These are phyloP conservation scores for Shiraia sp. DNA, from an alignment of 2,329 filamentous ascomycete genomes.

Conservation along the genomic window DNA sequence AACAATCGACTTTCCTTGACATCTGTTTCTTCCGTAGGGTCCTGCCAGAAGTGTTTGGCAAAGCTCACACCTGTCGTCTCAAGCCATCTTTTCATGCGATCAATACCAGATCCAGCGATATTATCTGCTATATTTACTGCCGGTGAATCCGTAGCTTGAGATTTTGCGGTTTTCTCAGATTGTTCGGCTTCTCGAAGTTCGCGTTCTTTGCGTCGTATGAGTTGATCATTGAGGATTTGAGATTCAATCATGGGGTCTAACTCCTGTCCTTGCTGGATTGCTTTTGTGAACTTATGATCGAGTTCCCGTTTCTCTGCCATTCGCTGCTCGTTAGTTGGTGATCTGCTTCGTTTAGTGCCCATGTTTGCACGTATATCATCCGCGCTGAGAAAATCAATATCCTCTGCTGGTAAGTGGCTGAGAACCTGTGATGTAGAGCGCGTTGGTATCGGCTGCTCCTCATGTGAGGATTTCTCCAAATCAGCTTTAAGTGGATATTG, in stretches of 20 bases:
- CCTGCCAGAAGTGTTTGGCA: slow-evolving; percentile 37
- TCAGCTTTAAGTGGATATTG: not conserved
- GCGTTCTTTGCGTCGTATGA: slow-evolving; percentile 30
- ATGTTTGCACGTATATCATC: slow-evolving; percentile 49
- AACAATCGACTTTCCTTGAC: slow-evolving; percentile 21
- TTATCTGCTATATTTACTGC: not conserved
- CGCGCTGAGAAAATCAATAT: slow-evolving; percentile 49
- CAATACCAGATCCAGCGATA: slow-evolving; percentile 28
- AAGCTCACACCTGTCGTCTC: slow-evolving; percentile 29
- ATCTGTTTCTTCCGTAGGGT: slow-evolving; percentile 33
- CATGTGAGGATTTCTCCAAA: not conserved
- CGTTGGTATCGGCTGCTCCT: not conserved
- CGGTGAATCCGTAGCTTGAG: not conserved
- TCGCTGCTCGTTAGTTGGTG: slow-evolving; percentile 13
- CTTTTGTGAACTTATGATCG: slow-evolving; percentile 30
- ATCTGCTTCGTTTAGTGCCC: slow-evolving; percentile 27
- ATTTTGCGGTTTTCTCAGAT: not conserved
- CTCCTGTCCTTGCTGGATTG: slow-evolving; percentile 9
- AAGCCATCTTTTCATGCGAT: slow-evolving; percentile 36
- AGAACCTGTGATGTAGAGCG: slow-evolving; percentile 34
- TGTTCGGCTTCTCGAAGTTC: slow-evolving; percentile 13
- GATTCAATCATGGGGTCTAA: slow-evolving; percentile 29
- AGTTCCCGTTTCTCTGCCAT: slow-evolving; percentile 25
- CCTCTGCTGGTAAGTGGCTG: slow-evolving; percentile 39
- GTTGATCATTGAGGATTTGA: slow-evolving; percentile 33